Conservation (phyloP, 2,329 filamentous ascomycete genomes). For the Bipolaris oryzae region DNA sequence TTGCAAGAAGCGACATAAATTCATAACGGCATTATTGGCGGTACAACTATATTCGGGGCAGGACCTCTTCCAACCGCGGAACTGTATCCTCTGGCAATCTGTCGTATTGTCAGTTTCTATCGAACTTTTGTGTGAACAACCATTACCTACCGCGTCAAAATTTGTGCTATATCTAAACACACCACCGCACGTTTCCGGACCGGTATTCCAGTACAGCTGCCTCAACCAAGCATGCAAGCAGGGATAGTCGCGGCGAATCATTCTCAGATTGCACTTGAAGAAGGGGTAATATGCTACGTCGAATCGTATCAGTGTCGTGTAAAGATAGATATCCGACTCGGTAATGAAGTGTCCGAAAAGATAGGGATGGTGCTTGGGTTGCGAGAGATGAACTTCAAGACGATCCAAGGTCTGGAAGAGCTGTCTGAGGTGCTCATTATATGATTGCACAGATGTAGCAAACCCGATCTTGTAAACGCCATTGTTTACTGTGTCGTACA, state of each 20-base stretch:
- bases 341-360: slow-evolving; percentile 70
- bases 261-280: slow-evolving; percentile 80
- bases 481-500: slow-evolving; percentile 67
- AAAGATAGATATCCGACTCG: slow-evolving; percentile 57
- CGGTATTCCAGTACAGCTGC: slow-evolving; percentile 77
- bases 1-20: not conserved
- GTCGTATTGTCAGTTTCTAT: slow-evolving; percentile 4
- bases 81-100: slow-evolving; percentile 43
- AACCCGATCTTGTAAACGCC: slow-evolving; percentile 72
- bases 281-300: slow-evolving; percentile 59
- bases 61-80: slow-evolving; percentile 31
- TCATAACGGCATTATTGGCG: slow-evolving; percentile 28
- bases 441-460: slow-evolving; percentile 81
- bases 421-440: slow-evolving; percentile 72
- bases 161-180: slow-evolving; percentile 39
- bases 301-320: slow-evolving; percentile 66
- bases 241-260: slow-evolving; percentile 85
- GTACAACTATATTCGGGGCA: slow-evolving; percentile 29
- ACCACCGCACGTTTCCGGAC: slow-evolving; percentile 33
- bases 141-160: slow-evolving; percentile 31
- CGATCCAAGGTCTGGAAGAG: slow-evolving; percentile 81
- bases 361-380: slow-evolving; percentile 62
- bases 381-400: slow-evolving; percentile 71
- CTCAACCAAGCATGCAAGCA: slow-evolving; percentile 79
- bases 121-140: not conserved